Percentiles rank a stretch among this genome's conserved stretches.
phyloP scores from a whole-genome alignment of 2,329 filamentous ascomycete genomes.

The Akanthomyces uredinophilus region DNA sequence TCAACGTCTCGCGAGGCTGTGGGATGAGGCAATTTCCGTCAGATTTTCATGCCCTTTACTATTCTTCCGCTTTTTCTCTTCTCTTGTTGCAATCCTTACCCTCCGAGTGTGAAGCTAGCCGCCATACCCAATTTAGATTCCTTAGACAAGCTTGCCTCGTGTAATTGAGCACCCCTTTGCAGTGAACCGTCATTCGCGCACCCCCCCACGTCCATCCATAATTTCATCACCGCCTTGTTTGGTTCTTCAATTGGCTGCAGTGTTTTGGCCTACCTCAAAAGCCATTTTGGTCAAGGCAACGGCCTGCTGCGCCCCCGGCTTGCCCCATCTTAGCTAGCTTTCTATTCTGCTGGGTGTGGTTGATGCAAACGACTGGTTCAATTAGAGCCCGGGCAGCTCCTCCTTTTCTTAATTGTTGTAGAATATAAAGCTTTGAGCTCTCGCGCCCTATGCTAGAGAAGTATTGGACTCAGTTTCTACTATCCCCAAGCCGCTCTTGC shows the following conservation, averaged over 20 bases:
- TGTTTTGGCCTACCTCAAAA: background rate
- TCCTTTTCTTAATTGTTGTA: background rate
- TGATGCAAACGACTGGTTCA: background rate
- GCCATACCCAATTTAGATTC: background rate
- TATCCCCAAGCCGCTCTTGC: background rate
- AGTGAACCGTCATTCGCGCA: background rate
- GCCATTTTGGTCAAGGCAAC: background rate
- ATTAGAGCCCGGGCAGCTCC: background rate
- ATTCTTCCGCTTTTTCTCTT: background rate
- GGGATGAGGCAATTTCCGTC: slow-evolving; percentile 9
- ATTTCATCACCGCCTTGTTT: background rate
- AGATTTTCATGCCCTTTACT: background rate
- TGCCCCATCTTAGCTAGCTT: background rate
- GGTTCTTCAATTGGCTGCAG: background rate
- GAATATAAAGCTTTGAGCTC: background rate
- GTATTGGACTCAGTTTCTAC: background rate
- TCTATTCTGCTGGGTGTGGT: background rate
- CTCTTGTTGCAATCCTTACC: background rate
- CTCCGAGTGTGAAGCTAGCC: background rate
- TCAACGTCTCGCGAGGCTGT: slow-evolving; percentile 4
- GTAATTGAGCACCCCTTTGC: background rate
- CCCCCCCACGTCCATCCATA: background rate
- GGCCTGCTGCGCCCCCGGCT: background rate
- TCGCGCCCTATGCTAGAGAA: background rate
- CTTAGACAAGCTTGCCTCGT: background rate